Conservation (phyloP, 2,329 filamentous ascomycete genomes). For the Beauveria sp. region DNA sequence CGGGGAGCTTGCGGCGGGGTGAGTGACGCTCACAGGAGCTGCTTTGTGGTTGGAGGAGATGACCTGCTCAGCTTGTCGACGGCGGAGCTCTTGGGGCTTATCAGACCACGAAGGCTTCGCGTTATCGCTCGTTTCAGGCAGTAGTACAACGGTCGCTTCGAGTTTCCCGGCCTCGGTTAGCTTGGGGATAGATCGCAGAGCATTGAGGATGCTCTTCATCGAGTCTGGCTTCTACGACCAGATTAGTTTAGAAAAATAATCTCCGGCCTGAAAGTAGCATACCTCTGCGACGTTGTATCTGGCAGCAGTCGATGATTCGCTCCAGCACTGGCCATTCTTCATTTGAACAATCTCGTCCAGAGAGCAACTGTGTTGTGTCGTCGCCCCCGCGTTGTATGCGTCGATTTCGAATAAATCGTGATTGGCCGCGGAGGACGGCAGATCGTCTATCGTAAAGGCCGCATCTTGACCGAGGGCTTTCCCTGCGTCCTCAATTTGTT, state of each 20-base stretch:
- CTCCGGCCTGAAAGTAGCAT: neutral
- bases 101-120: conserved; percentile 34
- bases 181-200: conserved; percentile 36
- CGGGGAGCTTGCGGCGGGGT: conserved; percentile 19
- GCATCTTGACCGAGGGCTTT: conserved; percentile 28
- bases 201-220: conserved; percentile 28
- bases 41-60: conserved; percentile 30
- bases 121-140: conserved; percentile 38
- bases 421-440: conserved; percentile 36
- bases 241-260: conserved; percentile 17
- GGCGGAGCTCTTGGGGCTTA: conserved; percentile 35
- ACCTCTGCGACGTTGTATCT: conserved; percentile 40
- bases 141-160: conserved; percentile 49
- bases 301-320: conserved; percentile 32
- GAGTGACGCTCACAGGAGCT: conserved; percentile 17
- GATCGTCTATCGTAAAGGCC: conserved; percentile 42
- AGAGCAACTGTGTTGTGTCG: conserved; percentile 29
- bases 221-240: conserved; percentile 26
- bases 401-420: conserved; percentile 35
- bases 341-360: conserved; percentile 34
- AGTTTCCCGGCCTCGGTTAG: conserved; percentile 43
- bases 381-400: conserved; percentile 31
- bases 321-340: conserved; percentile 38
- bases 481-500: conserved; percentile 38
- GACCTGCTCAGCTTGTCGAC: conserved; percentile 41